These are phyloP conservation scores for Eucalyptus brandiana DNA, from an alignment of 345 rosid genomes.

Conservation along the genomic window DNA sequence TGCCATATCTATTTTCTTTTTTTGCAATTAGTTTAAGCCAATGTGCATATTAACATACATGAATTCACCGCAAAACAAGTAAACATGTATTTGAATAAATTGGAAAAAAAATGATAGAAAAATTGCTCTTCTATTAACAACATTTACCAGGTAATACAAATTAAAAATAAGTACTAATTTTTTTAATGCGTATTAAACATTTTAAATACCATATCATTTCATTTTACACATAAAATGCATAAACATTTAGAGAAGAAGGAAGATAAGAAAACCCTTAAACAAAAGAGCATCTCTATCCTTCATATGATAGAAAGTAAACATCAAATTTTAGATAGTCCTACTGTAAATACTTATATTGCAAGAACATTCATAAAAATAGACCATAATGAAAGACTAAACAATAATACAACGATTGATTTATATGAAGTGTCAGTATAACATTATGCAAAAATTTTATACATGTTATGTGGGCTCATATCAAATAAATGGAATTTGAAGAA, in stretches of 20 bases:
- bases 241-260: neutral
- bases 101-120: neutral
- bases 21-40: accelerated
- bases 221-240: neutral
- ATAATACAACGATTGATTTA: neutral
- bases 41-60: neutral
- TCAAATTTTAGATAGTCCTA: neutral
- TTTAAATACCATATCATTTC: neutral
- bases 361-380: neutral
- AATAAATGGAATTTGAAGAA: neutral
- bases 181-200: neutral
- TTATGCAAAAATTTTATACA: neutral
- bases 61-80: neutral
- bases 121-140: neutral
- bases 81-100: neutral
- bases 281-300: neutral
- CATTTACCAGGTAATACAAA: neutral
- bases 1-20: neutral
- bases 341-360: neutral
- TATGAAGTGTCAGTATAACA: neutral
- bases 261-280: neutral
- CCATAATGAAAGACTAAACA: neutral
- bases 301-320: neutral
- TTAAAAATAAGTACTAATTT: neutral
- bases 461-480: neutral